phyloP scores from a whole-genome alignment of 2,329 filamentous ascomycete species.

The Calonectria pauciramosa region DNA sequence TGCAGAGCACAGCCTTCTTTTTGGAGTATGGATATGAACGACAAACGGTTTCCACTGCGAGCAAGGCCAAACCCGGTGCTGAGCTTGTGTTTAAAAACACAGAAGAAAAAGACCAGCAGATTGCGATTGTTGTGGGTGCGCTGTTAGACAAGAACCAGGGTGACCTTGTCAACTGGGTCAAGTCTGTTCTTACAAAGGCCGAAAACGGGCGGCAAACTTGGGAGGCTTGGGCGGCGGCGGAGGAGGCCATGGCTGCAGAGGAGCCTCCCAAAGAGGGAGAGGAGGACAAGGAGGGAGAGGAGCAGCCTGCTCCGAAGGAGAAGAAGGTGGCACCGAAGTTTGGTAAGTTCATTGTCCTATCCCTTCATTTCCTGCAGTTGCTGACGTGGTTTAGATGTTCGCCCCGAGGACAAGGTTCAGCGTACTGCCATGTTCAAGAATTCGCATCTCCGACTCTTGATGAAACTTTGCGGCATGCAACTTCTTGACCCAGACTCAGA shows the following conservation, averaged over 20 bases:
- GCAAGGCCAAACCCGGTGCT: conserved; percentile 77
- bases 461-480: conserved; percentile 81
- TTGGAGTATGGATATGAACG: conserved; percentile 92
- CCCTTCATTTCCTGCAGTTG: not conserved
- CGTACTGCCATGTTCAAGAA: conserved; percentile 89
- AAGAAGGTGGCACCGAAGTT: conserved; percentile 50
- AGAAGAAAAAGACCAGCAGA: conserved; percentile 77
- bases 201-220: conserved; percentile 82
- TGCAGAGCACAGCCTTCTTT: conserved; percentile 84
- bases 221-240: conserved; percentile 84
- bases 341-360: conserved; percentile 43
- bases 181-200: conserved; percentile 76
- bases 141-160: conserved; percentile 84
- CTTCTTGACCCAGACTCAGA: conserved; percentile 67
- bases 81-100: conserved; percentile 86
- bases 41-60: conserved; percentile 76
- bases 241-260: conserved; percentile 67
- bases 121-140: conserved; percentile 84
- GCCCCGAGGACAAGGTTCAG: conserved; percentile 74
- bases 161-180: conserved; percentile 86
- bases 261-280: conserved; percentile 47
- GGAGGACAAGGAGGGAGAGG: conserved; percentile 41
- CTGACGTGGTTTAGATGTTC: conserved; percentile 64
- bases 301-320: conserved; percentile 42
- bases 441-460: conserved; percentile 85